Evolutionary conservation across 352 stramenopile species (phyloP), one percentile per base, ranked within the genome.

Genomic region (Globisporangium irregulare): DNA sequence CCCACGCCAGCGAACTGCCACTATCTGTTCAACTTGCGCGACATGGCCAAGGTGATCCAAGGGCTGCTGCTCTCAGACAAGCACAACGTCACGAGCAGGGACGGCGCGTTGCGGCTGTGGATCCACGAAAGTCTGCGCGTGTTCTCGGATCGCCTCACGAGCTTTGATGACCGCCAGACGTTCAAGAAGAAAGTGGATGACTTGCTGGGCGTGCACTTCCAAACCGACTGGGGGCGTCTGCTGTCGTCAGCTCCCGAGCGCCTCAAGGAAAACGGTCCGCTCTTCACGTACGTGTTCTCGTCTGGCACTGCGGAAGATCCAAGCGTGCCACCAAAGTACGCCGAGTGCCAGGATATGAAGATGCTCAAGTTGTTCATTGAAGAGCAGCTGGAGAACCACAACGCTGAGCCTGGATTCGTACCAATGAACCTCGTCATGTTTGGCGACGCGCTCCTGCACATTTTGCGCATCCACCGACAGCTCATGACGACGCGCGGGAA

Each of bases 391-490:
- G 90, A 97, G 60, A 95, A 97, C 59, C 93, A 98, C 75, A 97
- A 97, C 60, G 86, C 93, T 4, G 90, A 97, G 55, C 86, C 88
- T 18, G 91, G 91, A 0, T 92, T 93, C 38, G 71, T 96, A 2
- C 87, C 88, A 1, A 97, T 97, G 89, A 94, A 96, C 51, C 75
- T 97, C 15, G 91, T 97, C 20, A 90, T 97, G 76, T 97, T 97
- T 67, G 86, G 93, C 20, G 93, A 98, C 59, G 94, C 92, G 18
- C 65, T 98, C 10, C 78, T 93, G 63, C 92, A 98, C 66, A 90
- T 98, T 41, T 65, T 95, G 20, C 90, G 94, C 9, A 98, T 98
- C 57, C 90, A 97, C 69, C 89, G 93, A 2, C 81, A 92, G 46
- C 70, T 98, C 22, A 93, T 92, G 75, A 96, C 90, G 14, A 80